These are phyloP conservation scores for Halenospora varia DNA, from an alignment of 495 filamentous ascomycete species.

Conservation along the genomic window DNA sequence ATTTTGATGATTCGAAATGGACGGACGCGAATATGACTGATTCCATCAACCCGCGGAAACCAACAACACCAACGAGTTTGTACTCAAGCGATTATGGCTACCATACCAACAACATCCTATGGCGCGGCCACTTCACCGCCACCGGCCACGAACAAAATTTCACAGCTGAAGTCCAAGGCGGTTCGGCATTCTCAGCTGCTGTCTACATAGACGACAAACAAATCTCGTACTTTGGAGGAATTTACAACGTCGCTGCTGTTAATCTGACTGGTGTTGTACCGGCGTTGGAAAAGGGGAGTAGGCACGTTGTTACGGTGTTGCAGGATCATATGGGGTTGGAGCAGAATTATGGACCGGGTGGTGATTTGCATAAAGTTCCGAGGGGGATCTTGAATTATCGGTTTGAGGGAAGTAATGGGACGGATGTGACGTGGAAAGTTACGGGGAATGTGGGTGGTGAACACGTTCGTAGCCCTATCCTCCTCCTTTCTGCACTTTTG, in stretches of 20 bases:
- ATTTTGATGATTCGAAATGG: background rate
- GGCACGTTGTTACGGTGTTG: background rate
- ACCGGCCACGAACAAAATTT: background rate
- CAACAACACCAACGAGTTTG: background rate
- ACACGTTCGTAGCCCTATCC: background rate
- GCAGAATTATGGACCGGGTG: no score
- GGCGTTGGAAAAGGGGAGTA: background rate
- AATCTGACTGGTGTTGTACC: background rate
- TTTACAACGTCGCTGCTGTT: background rate
- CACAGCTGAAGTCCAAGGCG: background rate
- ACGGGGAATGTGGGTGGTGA: background rate
- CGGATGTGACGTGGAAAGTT: background rate
- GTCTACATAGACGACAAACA: background rate
- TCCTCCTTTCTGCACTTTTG: background rate
- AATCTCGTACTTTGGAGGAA: background rate
- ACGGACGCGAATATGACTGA: background rate
- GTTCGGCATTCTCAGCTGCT: background rate
- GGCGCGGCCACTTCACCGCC: background rate
- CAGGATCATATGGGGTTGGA: no score
- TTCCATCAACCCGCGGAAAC: background rate
- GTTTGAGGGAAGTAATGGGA: background rate
- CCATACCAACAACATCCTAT: background rate
- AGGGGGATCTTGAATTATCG: background rate
- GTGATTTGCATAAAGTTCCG: background rate
- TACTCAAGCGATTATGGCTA: background rate